Evolutionary conservation across 345 rosid genomes (phyloP).

Genomic region (Leavenworthia alabamica): DNA sequence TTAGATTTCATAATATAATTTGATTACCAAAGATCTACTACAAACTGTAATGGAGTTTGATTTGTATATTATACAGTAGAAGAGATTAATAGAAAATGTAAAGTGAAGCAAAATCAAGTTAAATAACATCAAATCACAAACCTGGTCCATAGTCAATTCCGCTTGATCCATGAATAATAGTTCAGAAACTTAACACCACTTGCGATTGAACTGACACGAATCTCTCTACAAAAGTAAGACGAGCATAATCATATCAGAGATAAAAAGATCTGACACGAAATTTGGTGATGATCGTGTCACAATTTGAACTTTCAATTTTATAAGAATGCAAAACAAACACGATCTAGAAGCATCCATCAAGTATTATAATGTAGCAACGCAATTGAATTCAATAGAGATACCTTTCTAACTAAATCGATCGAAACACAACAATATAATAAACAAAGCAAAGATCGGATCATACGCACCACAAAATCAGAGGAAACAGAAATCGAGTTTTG

Average conservation of each 20-base stretch:
- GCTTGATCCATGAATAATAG: slow-evolving; percentile 70
- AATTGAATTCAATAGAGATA: no score
- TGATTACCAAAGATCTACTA: no score
- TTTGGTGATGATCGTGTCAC: neutral
- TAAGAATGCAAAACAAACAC: slow-evolving; percentile 7
- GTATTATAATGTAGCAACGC: no score
- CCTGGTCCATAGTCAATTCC: slow-evolving; percentile 70
- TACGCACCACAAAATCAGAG: neutral
- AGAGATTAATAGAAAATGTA: no score
- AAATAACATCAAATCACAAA: slow-evolving; percentile 32
- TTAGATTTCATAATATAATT: no score
- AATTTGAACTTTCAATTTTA: slow-evolving; percentile 7
- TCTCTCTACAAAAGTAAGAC: no score
- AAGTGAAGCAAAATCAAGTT: slow-evolving; percentile 14
- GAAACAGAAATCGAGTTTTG: neutral
- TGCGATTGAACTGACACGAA: slow-evolving; percentile 26
- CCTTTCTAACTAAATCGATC: neutral
- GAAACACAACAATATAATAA: neutral
- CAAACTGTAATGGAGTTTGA: no score
- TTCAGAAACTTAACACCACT: slow-evolving; percentile 26
- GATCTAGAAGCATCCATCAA: slow-evolving; percentile 16
- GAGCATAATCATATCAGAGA: neutral
- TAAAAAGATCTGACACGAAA: neutral
- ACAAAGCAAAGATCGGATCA: neutral
- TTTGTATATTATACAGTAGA: neutral